A percentile compares a stretch with the other conserved stretches of the same genome.
These are phyloP conservation scores for Rhodotorula sp. DNA, from an alignment of 1,284 basidiomycete genomes.

Conservation along the genomic window DNA sequence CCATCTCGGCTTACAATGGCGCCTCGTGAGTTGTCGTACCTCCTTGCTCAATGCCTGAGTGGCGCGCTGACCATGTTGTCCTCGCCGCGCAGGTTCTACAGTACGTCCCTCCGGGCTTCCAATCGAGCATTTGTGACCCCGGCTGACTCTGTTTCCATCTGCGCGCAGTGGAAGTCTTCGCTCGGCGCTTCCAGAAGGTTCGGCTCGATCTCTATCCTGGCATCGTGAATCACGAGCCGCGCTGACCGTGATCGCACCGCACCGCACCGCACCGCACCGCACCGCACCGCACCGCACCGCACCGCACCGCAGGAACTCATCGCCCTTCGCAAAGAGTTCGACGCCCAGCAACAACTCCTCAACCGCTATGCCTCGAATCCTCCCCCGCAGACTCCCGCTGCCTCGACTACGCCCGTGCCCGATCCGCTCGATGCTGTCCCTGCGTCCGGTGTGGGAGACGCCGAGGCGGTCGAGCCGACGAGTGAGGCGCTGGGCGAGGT, in stretches of 20 bases:
- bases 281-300: conserved; percentile 15
- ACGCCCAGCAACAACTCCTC: conserved; percentile 35
- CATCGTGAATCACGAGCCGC: too few species aligned
- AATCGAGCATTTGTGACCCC: conserved; percentile 1
- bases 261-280: conserved; percentile 12
- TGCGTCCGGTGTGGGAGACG: background rate
- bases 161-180: conserved; percentile 42
- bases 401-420: background rate
- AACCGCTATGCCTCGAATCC: conserved; percentile 24
- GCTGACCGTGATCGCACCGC: background rate
- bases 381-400: conserved; percentile 14
- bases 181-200: conserved; percentile 40
- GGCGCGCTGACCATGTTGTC: too few species aligned
- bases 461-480: background rate
- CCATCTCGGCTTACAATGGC: conserved; percentile 45
- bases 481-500: conserved; percentile 7
- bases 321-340: conserved; percentile 43
- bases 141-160: conserved; percentile 2
- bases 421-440: background rate
- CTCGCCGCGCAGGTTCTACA: conserved; percentile 6
- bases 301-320: conserved; percentile 33
- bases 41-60: too few species aligned
- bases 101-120: conserved; percentile 1
- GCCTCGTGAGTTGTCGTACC: conserved; percentile 28
- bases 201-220: background rate